Evolutionary conservation across 306 rosid species (phyloP).

Genomic region (Fagus crenata): DNA sequence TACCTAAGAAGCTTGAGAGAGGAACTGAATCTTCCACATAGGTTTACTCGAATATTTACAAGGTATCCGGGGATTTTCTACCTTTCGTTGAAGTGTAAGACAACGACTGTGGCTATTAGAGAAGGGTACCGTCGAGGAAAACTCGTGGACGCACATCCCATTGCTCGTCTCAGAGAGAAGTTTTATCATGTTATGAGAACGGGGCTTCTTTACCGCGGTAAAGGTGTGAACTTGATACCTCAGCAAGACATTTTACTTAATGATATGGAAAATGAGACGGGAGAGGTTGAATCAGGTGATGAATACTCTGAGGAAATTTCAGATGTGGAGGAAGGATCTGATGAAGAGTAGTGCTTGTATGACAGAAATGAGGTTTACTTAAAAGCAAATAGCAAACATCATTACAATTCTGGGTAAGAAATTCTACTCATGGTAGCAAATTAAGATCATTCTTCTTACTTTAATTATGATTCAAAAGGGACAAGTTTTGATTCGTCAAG

Average conservation of each 20-base stretch:
- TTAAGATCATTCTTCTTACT: constrained; percentile 4
- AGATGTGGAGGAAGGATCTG: constrained; percentile 37
- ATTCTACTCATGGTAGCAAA: constrained; percentile 6
- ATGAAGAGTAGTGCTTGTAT: constrained; percentile 32
- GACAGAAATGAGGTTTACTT: constrained; percentile 13
- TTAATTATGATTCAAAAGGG: not conserved
- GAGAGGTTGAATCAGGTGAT: constrained; percentile 37
- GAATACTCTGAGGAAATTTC: constrained; percentile 49
- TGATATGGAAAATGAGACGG: constrained; percentile 33
- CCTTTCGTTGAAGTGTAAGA: constrained; percentile 85
- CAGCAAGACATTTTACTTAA: constrained; percentile 33
- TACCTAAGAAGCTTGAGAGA: constrained; percentile 81
- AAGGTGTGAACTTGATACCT: constrained; percentile 50
- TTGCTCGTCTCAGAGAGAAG: constrained; percentile 60
- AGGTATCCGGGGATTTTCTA: constrained; percentile 86
- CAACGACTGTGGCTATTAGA: constrained; percentile 67
- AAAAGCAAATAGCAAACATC: constrained; percentile 6
- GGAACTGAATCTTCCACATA: constrained; percentile 82
- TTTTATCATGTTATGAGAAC: constrained; percentile 85
- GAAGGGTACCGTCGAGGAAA: constrained; percentile 84
- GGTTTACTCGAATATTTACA: constrained; percentile 80
- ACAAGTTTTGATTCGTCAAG: not conserved
- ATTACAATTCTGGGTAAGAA: constrained; percentile 25
- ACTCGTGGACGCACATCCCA: constrained; percentile 72
- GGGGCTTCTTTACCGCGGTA: constrained; percentile 66